Percentiles rank a stretch among this genome's conserved stretches.
phyloP scores from a whole-genome alignment of 169 alveolate genomes.

The Babesia ovis region DNA sequence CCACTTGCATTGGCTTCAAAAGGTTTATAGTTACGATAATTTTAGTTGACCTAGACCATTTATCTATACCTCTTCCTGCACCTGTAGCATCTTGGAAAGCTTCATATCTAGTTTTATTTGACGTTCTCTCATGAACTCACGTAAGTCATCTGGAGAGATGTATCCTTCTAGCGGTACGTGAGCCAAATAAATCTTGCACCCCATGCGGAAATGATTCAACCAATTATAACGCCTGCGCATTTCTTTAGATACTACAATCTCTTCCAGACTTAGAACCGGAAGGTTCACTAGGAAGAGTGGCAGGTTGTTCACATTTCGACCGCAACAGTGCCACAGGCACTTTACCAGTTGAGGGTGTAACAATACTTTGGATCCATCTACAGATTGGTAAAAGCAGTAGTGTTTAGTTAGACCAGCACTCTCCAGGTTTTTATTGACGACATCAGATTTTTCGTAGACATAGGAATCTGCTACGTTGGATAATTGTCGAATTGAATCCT shows the following conservation, averaged over 20 bases:
- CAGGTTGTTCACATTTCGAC: slow-evolving; percentile 4
- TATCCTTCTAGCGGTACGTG: slow-evolving; percentile 35
- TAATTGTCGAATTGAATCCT: slow-evolving; percentile 16
- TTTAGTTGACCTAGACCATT: too few relatives aligned
- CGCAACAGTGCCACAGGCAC: slow-evolving; percentile 47
- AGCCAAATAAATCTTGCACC: slow-evolving; percentile 33
- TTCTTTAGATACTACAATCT: slow-evolving; percentile 13
- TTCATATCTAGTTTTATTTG: slow-evolving; percentile 30
- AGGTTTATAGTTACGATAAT: too few relatives aligned
- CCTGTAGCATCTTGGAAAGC: slow-evolving; percentile 11
- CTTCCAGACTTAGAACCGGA: slow-evolving; percentile 30
- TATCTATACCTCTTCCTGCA: slow-evolving; percentile 11
- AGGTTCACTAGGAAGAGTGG: slow-evolving; percentile 34
- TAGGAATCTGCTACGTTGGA: slow-evolving; percentile 15
- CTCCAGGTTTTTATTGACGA: not conserved
- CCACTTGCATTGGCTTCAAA: too few relatives aligned
- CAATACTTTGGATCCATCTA: slow-evolving; percentile 34
- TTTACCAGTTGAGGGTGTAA: slow-evolving; percentile 27
- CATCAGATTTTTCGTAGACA: slow-evolving; percentile 12
- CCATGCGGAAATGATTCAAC: slow-evolving; percentile 44
- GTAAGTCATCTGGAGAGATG: not conserved
- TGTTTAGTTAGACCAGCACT: slow-evolving; percentile 10
- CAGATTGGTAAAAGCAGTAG: slow-evolving; percentile 42
- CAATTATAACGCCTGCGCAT: slow-evolving; percentile 44
- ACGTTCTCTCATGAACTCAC: slow-evolving; percentile 16